phyloP scores from a whole-genome alignment of 345 rosid genomes.

The Leavenworthia alabamica region DNA sequence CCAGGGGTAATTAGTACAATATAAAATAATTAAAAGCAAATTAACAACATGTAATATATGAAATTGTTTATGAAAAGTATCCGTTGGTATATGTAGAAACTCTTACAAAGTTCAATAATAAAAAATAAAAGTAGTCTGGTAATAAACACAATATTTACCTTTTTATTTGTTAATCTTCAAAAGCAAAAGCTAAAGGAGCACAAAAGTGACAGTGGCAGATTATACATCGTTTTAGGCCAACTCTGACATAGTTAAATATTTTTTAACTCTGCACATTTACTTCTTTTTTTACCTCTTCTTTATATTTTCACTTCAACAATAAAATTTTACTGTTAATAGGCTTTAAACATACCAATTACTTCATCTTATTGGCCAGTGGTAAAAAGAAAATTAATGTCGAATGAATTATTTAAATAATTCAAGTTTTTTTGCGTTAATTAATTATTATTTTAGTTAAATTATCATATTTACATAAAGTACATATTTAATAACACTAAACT shows the following conservation, averaged over 20 bases:
- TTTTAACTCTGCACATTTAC: constrained; percentile 21
- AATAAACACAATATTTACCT: constrained; percentile 33
- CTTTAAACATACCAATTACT: constrained; percentile 22
- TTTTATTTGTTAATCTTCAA: constrained; percentile 29
- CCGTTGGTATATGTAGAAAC: neutral
- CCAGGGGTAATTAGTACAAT: neutral
- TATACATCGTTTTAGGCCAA: constrained; percentile 34
- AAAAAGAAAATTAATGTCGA: neutral
- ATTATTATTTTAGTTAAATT: neutral
- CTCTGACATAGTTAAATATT: constrained; percentile 24
- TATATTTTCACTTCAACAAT: neutral
- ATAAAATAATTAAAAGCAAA: neutral
- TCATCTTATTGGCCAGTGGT: constrained; percentile 1
- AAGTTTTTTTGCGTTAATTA: neutral
- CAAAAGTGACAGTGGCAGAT: constrained; percentile 31
- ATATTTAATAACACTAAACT: too few relatives aligned
- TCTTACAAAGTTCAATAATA: neutral
- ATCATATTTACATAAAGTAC: too few relatives aligned
- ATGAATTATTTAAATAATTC: neutral
- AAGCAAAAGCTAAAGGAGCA: constrained; percentile 29
- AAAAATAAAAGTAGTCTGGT: neutral
- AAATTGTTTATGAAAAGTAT: neutral
- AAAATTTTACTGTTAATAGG: neutral
- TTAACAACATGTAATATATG: neutral
- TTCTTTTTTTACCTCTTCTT: constrained; percentile 12